Evolutionary conservation across 148 eudicot genomes (phyloP), one percentile per base, ranked within the genome.

Genomic region (Beta vulgaris): DNA sequence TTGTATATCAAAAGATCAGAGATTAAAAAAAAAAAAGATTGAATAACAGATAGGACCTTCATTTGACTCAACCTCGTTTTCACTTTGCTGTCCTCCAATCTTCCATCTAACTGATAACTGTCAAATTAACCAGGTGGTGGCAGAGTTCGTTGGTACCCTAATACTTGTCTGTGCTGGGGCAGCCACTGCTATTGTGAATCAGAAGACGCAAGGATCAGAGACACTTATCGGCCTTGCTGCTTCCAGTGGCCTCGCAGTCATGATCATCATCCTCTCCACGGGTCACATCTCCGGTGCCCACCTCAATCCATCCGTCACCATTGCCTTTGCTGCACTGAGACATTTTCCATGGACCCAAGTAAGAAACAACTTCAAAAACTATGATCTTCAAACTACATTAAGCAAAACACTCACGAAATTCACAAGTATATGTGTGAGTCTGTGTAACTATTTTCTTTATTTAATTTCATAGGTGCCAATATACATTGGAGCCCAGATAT

Each of bases 251-350:
- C 91, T 95, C 14, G 98, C 97, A 0, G 98, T 92, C 51, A 95
- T 95, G 98, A 87, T 89, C 11, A 80, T 92, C 67, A 95, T 95
- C 54, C 87, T 95, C 66, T 81, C 98, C 3, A 90, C 92, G 0
- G 98, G 97, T 14, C 98, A 95, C 79, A 95, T 95, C 71, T 95
- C 98, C 3, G 98, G 98, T 7, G 97, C 98, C 63, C 97, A 92
- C 78, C 91, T 95, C 79, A 95, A 95, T 70, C 98, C 98, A 12
- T 76, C 93, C 7, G 23, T 95, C 83, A 95, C 98, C 68, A 82
- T 95, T 64, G 92, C 96, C 66, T 95, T 95, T 73, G 98, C 98
- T 48, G 86, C 93, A 71, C 96, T 95, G 79, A 87, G 82, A 74
- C 98, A 95, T 83, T 95, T 95, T 80, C 98, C 98, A 32, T 95